phyloP scores from a whole-genome alignment of 2,329 filamentous ascomycete genomes.

The Neofusicoccum cordaticola region DNA sequence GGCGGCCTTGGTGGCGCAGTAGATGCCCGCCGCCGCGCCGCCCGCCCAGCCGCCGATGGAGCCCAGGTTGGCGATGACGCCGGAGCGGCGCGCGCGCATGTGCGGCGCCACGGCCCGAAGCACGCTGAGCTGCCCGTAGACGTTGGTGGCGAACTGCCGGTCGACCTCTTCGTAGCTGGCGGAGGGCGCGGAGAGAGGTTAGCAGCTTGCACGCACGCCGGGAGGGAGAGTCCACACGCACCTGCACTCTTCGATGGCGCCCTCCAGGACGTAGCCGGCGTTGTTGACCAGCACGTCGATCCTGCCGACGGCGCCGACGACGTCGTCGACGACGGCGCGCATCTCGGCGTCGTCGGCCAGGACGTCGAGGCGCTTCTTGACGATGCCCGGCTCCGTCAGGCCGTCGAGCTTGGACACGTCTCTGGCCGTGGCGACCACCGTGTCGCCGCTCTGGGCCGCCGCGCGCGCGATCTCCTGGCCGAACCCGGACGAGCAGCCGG shows the following conservation, averaged over 20 bases:
- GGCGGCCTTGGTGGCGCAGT: conserved; percentile 89
- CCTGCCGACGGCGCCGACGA: conserved; percentile 79
- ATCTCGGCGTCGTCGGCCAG: conserved; percentile 68
- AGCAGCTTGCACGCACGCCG: no score
- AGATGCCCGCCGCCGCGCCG: conserved; percentile 82
- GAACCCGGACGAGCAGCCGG: conserved; percentile 91
- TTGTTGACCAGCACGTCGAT: conserved; percentile 94
- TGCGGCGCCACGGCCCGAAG: conserved; percentile 87
- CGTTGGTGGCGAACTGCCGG: conserved; percentile 87
- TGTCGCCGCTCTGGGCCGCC: conserved; percentile 70
- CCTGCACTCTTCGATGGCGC: not conserved
- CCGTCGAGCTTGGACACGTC: not conserved
- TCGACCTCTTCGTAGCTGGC: conserved; percentile 67
- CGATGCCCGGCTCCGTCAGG: not conserved
- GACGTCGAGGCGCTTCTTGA: conserved; percentile 69
- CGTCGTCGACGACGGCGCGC: conserved; percentile 65
- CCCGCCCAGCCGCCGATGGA: conserved; percentile 83
- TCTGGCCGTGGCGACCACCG: conserved; percentile 85
- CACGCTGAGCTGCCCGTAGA: conserved; percentile 92
- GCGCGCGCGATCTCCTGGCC: conserved; percentile 78
- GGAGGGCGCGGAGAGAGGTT: not conserved
- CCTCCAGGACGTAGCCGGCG: conserved; percentile 56
- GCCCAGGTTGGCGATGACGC: conserved; percentile 94
- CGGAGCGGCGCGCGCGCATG: conserved; percentile 71
- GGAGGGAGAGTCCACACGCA: not conserved